A percentile compares a stretch with the other conserved stretches of the same genome.
Evolutionary conservation across 345 rosid genomes (phyloP).

Genomic region (Ceriops decandra): DNA sequence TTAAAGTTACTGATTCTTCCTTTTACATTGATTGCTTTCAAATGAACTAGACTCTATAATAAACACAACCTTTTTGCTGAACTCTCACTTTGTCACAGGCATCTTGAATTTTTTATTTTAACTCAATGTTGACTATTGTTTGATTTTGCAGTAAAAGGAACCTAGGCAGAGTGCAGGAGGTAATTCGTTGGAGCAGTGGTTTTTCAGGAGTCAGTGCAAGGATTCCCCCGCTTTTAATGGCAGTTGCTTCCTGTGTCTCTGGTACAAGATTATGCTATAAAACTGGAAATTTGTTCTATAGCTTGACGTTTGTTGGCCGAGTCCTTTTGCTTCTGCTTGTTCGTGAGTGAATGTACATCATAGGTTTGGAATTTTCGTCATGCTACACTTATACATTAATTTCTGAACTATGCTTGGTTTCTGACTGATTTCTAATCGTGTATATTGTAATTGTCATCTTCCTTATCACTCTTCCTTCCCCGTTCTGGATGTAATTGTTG

Average conservation of each 20-base stretch:
- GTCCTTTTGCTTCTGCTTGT: slow-evolving; percentile 27
- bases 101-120: too few relatives aligned
- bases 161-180: slow-evolving; percentile 57
- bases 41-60: neutral
- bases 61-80: neutral
- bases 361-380: slow-evolving; percentile 36
- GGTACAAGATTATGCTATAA: slow-evolving; percentile 28
- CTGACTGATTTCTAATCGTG: neutral
- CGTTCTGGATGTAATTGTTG: neutral
- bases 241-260: slow-evolving; percentile 8
- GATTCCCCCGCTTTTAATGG: slow-evolving; percentile 7
- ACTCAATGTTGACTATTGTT: neutral
- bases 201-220: slow-evolving; percentile 16
- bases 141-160: slow-evolving; percentile 53
- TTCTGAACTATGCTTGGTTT: slow-evolving; percentile 16
- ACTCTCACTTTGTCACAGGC: too few relatives aligned
- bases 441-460: neutral
- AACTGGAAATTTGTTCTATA: slow-evolving; percentile 23
- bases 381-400: slow-evolving; percentile 12
- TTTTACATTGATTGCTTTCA: slow-evolving; percentile 1
- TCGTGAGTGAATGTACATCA: slow-evolving; percentile 47
- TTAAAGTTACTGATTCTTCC: slow-evolving; percentile 8
- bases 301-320: slow-evolving; percentile 22
- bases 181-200: slow-evolving; percentile 16
- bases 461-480: neutral